Evolutionary conservation across 768 basidiomycete genomes (phyloP), one percentile per base, ranked within the genome.

Genomic region (Tremella yokohamensis): DNA sequence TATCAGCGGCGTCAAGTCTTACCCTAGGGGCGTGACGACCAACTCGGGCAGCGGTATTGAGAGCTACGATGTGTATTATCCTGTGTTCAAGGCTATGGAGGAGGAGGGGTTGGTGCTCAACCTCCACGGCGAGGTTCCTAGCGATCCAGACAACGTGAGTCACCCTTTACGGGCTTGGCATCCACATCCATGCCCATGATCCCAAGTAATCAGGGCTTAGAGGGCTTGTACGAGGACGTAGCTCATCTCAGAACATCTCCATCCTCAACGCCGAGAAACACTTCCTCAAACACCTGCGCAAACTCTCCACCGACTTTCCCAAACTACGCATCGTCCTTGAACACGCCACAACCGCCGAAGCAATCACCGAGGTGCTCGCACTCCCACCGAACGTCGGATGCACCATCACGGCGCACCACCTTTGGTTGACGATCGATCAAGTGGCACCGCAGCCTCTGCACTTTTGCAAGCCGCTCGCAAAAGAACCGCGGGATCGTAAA

Each of bases 391-490:
- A 96, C 86, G 92, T 99, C 40, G 94, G 85, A 18, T 98, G 96
- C 76, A 89, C 91, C 8, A 97, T 99, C 77, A 99, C 96, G 1
- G 88, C 93, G 0, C 96, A 99, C 77, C 96, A 99, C 75, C 84
- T 99, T 45, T 85, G 83, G 25, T 82, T 99, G 49, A 96, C 89
- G 6, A 90, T 97, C 2, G 94, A 99, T 77, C 89, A 92, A 66
- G 97, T 93, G 85, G 92, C 92, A 1, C 90, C 92, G 1, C 91
- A 98, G 76, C 84, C 89, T 1, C 91, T 88, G 83, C 84, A 94
- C 70, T 99, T 88, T 78, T 98, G 96, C 81, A 99, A 98, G 77
- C 96, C 96, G 0, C 88, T 99, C 19, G 92, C 96, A 12, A 99
- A 99, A 78, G 92, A 84, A 74, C 94, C 94, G 1, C 86, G 88